phyloP scores from a whole-genome alignment of 169 alveolate genomes.

The Ichthyophthirius multifiliis region DNA sequence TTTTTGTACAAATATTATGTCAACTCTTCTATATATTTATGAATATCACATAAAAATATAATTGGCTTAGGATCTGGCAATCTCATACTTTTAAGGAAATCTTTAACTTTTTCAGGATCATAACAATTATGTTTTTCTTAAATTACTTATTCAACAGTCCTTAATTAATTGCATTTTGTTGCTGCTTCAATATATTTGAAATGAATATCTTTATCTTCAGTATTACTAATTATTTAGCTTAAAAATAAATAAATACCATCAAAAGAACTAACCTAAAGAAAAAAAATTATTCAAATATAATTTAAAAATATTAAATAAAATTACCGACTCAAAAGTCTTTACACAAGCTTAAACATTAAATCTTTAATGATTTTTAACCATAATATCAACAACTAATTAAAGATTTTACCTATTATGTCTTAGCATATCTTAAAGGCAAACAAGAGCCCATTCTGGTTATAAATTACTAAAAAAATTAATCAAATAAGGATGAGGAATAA shows the following conservation, averaged over 20 bases:
- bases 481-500: constrained; percentile 77
- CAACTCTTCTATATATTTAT: constrained; percentile 96
- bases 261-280: constrained; percentile 55
- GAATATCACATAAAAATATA: constrained; percentile 98
- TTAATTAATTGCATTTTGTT: constrained; percentile 93
- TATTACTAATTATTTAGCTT: constrained; percentile 84
- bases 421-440: constrained; percentile 84
- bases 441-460: constrained; percentile 62
- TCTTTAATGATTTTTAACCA: constrained; percentile 89
- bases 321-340: constrained; percentile 83
- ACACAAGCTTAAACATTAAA: constrained; percentile 88
- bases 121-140: constrained; percentile 92
- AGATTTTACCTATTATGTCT: constrained; percentile 87
- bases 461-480: constrained; percentile 67
- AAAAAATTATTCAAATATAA: neutral
- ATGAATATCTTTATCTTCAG: constrained; percentile 89
- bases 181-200: constrained; percentile 98
- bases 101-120: constrained; percentile 96
- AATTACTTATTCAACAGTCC: constrained; percentile 96
- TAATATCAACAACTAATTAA: constrained; percentile 88
- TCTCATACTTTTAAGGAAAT: constrained; percentile 94
- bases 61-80: constrained; percentile 98
- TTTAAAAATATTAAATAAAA: neutral
- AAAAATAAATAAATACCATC: constrained; percentile 87
- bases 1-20: constrained; percentile 96